Conservation (phyloP, 192 early-diverging fungal species). For the Coemansia sp. region DNA sequence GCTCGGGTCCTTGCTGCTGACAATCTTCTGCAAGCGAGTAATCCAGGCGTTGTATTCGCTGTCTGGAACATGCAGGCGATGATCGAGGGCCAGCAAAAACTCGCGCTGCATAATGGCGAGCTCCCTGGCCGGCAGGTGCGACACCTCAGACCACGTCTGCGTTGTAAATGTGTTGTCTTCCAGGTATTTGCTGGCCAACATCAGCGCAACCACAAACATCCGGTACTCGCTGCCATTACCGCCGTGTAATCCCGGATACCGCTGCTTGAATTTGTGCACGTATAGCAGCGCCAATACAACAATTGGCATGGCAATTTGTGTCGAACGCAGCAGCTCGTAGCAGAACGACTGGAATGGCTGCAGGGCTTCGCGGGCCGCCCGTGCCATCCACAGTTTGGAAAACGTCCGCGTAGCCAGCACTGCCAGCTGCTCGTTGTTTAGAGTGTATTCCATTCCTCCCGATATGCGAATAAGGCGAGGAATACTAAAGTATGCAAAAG, state of each 20-base stretch:
- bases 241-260: constrained; percentile 33
- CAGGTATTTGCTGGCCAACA: constrained; percentile 82
- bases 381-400: constrained; percentile 43
- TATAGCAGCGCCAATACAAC: constrained; percentile 52
- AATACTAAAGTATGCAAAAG: constrained; percentile 7
- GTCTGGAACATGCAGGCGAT: constrained; percentile 67
- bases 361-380: constrained; percentile 29
- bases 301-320: constrained; percentile 51
- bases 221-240: constrained; percentile 75
- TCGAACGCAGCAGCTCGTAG: constrained; percentile 51
- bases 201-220: constrained; percentile 79
- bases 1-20: constrained; percentile 13
- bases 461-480: constrained; percentile 3
- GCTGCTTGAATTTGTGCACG: constrained; percentile 40
- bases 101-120: constrained; percentile 88
- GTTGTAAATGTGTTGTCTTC: constrained; percentile 91
- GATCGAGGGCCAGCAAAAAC: constrained; percentile 74
- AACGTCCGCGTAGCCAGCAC: constrained; percentile 42
- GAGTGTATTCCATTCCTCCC: constrained; percentile 21
- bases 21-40: constrained; percentile 36
- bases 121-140: constrained; percentile 72
- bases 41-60: constrained; percentile 74
- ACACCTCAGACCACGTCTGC: constrained; percentile 86
- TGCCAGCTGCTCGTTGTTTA: constrained; percentile 50
- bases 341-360: constrained; percentile 48